phyloP scores from a whole-genome alignment of 495 filamentous ascomycete genomes.

The Trichocladium antarcticum region DNA sequence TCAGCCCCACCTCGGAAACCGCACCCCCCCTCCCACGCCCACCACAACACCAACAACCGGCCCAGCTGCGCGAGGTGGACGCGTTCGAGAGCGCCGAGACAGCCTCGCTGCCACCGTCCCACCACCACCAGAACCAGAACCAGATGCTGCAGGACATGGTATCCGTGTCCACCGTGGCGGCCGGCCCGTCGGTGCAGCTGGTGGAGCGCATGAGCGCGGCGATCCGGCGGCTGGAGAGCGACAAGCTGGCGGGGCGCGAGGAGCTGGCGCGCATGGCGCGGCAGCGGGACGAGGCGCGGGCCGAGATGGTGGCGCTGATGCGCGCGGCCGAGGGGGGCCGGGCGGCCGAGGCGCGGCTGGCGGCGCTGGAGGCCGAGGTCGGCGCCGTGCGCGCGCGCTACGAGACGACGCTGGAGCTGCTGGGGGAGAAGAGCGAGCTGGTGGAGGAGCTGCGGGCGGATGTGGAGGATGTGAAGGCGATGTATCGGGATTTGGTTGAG shows the following conservation, averaged over 20 bases:
- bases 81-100: slow-evolving; percentile 43
- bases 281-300: slow-evolving; percentile 84
- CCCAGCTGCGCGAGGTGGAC: slow-evolving; percentile 46
- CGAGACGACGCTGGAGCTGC: slow-evolving; percentile 82
- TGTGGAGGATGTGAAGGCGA: slow-evolving; percentile 83
- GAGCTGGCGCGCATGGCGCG: slow-evolving; percentile 66
- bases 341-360: slow-evolving; percentile 46
- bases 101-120: slow-evolving; percentile 49
- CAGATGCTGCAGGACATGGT: slow-evolving; percentile 77
- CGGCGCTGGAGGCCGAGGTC: slow-evolving; percentile 55
- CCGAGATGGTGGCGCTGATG: slow-evolving; percentile 82
- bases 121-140: too few relatives aligned
- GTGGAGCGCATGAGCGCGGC: slow-evolving; percentile 94
- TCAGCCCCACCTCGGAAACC: slow-evolving; percentile 31
- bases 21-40: background rate
- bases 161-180: slow-evolving; percentile 75
- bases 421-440: slow-evolving; percentile 92
- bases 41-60: slow-evolving; percentile 7
- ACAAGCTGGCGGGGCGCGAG: slow-evolving; percentile 75
- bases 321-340: slow-evolving; percentile 65
- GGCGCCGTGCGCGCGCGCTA: slow-evolving; percentile 59
- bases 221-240: slow-evolving; percentile 80
- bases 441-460: slow-evolving; percentile 85
- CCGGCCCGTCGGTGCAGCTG: slow-evolving; percentile 87
- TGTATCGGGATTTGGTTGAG: slow-evolving; percentile 88